These are phyloP conservation scores for Penicillium canescens DNA, from an alignment of 495 filamentous ascomycete species.

Conservation along the genomic window DNA sequence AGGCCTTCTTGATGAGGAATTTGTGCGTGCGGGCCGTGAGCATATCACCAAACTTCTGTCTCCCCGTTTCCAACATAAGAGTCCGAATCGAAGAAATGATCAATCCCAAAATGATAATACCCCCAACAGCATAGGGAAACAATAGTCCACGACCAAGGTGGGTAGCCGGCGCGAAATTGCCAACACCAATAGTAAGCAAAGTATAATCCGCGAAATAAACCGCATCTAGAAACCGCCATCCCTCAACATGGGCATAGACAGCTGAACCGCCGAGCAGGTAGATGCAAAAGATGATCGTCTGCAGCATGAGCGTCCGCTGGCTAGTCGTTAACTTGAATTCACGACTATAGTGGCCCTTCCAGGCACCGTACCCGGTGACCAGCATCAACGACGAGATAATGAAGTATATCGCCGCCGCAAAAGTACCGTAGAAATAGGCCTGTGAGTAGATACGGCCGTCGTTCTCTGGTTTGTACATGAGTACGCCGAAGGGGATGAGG, in stretches of 20 bases:
- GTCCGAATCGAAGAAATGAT: slow-evolving; percentile 81
- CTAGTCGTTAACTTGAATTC: slow-evolving; percentile 71
- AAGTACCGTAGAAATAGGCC: slow-evolving; percentile 79
- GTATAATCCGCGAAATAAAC: slow-evolving; percentile 87
- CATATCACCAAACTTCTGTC: slow-evolving; percentile 65
- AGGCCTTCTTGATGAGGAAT: slow-evolving; percentile 44
- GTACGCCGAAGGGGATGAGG: slow-evolving; percentile 44
- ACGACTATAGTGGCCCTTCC: slow-evolving; percentile 60
- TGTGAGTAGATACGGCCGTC: slow-evolving; percentile 45
- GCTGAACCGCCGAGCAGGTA: slow-evolving; percentile 75
- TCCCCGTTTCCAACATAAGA: slow-evolving; percentile 76
- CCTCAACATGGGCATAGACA: slow-evolving; percentile 70
- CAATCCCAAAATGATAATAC: slow-evolving; percentile 80
- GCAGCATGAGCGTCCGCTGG: slow-evolving; percentile 84
- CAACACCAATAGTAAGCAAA: slow-evolving; percentile 80
- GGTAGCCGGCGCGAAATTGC: slow-evolving; percentile 63
- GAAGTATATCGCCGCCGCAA: slow-evolving; percentile 75
- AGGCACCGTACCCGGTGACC: slow-evolving; percentile 67
- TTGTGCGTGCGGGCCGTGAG: slow-evolving; percentile 69
- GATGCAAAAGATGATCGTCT: slow-evolving; percentile 75
- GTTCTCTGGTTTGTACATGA: slow-evolving; percentile 21
- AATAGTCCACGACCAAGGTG: slow-evolving; percentile 66
- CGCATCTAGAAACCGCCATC: slow-evolving; percentile 75
- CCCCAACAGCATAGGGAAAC: slow-evolving; percentile 78
- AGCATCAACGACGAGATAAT: slow-evolving; percentile 70